These are phyloP conservation scores for Stephanodiscus triporus DNA, from an alignment of 108 stramenopile genomes.

Conservation along the genomic window DNA sequence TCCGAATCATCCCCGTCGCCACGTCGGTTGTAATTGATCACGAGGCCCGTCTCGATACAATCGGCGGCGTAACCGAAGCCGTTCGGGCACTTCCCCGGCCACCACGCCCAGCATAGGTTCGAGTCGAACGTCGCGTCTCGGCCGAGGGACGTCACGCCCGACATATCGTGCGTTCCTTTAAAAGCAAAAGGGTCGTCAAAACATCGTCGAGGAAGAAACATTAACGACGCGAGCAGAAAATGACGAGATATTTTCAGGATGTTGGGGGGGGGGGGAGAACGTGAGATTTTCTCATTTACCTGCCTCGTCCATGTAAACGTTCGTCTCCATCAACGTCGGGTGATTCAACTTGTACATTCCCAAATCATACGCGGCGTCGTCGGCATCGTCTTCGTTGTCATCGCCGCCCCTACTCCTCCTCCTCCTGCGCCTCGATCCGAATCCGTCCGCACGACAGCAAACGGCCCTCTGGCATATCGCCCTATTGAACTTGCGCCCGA, in stretches of 20 bases:
- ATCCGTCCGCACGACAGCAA: constrained; percentile 73
- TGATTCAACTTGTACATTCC: constrained; percentile 60
- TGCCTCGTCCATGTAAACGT: constrained; percentile 80
- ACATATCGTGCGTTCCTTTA: constrained; percentile 54
- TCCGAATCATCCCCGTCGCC: constrained; percentile 18
- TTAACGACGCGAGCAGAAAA: neutral
- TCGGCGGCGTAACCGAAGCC: constrained; percentile 38
- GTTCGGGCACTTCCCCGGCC: constrained; percentile 37
- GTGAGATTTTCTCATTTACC: constrained; percentile 40
- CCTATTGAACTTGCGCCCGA: constrained; percentile 78
- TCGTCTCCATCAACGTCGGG: constrained; percentile 81
- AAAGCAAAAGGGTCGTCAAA: neutral
- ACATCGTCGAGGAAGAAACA: neutral
- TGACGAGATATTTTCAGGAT: neutral
- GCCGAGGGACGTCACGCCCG: constrained; percentile 50
- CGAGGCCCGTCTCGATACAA: constrained; percentile 60
- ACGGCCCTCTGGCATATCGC: constrained; percentile 76
- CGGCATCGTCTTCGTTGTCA: neutral
- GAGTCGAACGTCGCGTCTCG: constrained; percentile 87
- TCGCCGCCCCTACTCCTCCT: neutral
- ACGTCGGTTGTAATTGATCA: constrained; percentile 31
- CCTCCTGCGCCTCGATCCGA: constrained; percentile 9
- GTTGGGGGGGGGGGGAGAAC: too few species aligned
- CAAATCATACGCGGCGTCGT: neutral
- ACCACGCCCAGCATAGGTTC: constrained; percentile 68